Base-by-base conservation (phyloP, 768 basidiomycete genomes). In the Omphalotus guepiniiformis region DNA sequence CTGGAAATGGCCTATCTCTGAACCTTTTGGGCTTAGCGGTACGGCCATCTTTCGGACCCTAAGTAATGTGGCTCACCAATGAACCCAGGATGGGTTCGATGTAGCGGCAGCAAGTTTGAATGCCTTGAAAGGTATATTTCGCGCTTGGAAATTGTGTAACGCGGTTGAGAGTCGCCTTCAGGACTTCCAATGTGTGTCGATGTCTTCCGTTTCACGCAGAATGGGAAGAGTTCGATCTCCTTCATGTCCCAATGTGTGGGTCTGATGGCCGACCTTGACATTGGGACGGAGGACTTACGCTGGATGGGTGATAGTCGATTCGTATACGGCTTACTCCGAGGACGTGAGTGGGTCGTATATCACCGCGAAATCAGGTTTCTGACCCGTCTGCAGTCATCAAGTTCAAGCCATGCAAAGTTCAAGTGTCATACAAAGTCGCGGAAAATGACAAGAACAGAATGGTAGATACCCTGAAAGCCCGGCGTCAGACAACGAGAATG, bases 261-360 rank as follows among this genome's bases (percentile, higher is more conserved):
- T 2, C 71, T 94, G 26, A 86, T 92, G 80, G 89, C 92, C 2
- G 89, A 93, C 52, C 50, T 91, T 32, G 91, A 93, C 64, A 65
- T 88, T 37, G 85, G 85, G 47, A 94, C 92, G 1, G 91, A 93
- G 50, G 69, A 88, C 55, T 64, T 93, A 34, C 78, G 90, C 7
- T 93, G 87, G 84, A 83, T 94, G 83, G 92, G 92, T 8, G 85
- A 85, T 57, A 69, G 74, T 11, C 83, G 92, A 7, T 94, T 94
- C 62, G 61, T 84, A 25, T 67, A 78, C 49, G 92, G 92, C 7
- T 79, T 80, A 58, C 58, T 93, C 3, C 72, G 79, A 41, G 88
- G 84, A 62, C 56, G 88, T 88, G 58, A 52, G 80, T 60, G 6
- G 19, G 28, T 19, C 12, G 32, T 43, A 41, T 34, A 26, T 35